Evolutionary conservation across 2,329 filamentous ascomycete genomes (phyloP).

Genomic region (Orbilia brochopaga): DNA sequence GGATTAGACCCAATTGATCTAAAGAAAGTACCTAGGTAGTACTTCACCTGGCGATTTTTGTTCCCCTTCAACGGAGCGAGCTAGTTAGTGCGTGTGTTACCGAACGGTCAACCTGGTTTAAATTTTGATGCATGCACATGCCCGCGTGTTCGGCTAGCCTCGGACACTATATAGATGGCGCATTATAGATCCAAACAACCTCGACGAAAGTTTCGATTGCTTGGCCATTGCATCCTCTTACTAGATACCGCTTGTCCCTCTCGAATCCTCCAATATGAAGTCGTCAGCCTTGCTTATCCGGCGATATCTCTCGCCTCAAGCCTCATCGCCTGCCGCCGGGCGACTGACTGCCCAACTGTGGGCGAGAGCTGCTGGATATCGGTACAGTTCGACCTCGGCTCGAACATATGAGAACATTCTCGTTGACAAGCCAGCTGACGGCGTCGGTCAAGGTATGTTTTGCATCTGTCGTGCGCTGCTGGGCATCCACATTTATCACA

Average conservation of each 20-base stretch:
- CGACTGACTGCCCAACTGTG: conserved; percentile 1
- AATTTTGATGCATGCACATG: too few relatives aligned
- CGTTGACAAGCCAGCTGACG: conserved; percentile 81
- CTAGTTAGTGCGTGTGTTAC: too few relatives aligned
- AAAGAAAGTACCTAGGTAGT: too few relatives aligned
- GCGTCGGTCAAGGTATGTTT: conserved; percentile 81
- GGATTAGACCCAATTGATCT: too few relatives aligned
- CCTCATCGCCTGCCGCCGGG: neutral
- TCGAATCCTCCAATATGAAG: conserved; percentile 21
- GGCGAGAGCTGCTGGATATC: conserved; percentile 7
- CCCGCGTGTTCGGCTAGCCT: neutral
- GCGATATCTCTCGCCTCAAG: conserved; percentile 6
- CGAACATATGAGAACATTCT: conserved; percentile 78
- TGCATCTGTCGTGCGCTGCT: conserved; percentile 20
- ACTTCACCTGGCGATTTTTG: too few relatives aligned
- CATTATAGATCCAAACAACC: neutral
- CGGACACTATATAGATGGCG: neutral
- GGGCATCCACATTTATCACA: too few relatives aligned
- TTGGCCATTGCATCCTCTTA: too few relatives aligned
- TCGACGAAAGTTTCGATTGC: neutral
- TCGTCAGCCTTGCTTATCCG: conserved; percentile 13
- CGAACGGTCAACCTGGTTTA: too few relatives aligned
- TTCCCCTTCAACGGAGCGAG: too few relatives aligned
- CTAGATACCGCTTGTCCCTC: neutral
- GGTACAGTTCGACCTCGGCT: conserved; percentile 55